Conservation (phyloP, 331 rosid genomes). For the Arachis monticola region DNA sequence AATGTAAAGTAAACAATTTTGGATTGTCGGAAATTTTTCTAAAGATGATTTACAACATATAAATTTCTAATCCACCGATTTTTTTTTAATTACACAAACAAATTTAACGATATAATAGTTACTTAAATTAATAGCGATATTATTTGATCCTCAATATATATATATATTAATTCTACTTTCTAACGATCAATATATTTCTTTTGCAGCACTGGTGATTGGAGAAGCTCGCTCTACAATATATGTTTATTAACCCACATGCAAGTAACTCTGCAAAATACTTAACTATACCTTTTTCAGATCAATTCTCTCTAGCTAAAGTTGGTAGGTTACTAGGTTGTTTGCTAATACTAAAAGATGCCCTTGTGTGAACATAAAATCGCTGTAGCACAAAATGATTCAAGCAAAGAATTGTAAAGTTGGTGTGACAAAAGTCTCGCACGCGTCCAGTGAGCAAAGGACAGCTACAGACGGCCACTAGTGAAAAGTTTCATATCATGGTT, state of each 20-base stretch:
- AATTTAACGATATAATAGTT: no score
- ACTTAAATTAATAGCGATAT: no score
- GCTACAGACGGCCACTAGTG: neutral
- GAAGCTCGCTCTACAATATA: neutral
- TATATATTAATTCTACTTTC: no score
- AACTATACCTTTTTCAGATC: neutral
- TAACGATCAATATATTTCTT: neutral
- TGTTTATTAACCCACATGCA: neutral
- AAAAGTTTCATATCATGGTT: neutral
- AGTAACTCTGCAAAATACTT: neutral
- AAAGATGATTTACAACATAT: no score
- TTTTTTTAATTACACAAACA: no score
- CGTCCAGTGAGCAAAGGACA: neutral
- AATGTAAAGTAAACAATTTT: no score
- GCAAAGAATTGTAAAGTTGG: neutral
- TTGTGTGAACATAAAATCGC: neutral
- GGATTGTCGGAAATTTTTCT: no score
- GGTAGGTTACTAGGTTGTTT: neutral
- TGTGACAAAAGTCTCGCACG: neutral
- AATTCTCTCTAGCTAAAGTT: neutral
- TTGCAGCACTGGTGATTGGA: neutral
- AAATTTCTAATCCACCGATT: no score
- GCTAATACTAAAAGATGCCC: neutral
- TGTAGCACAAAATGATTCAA: neutral
- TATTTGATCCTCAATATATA: no score